These are phyloP conservation scores for Fusarium paranaense DNA, from an alignment of 2,329 filamentous ascomycete species.

Conservation along the genomic window DNA sequence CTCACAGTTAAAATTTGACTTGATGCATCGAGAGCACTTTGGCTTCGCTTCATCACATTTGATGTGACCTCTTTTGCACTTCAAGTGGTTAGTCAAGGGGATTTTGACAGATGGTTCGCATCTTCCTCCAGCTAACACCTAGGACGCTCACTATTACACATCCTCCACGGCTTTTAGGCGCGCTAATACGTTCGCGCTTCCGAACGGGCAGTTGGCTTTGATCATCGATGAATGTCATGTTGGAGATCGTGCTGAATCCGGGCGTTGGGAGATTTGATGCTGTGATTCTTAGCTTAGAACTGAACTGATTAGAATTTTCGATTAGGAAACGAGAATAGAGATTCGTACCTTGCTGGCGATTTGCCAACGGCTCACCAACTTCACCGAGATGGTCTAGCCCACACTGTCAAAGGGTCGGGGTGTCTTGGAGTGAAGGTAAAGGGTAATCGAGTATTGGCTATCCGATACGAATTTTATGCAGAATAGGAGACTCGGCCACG, in stretches of 20 bases:
- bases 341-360: not conserved
- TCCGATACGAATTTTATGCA: not conserved
- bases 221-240: not conserved
- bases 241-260: not conserved
- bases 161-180: not conserved
- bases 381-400: not conserved
- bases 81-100: not conserved
- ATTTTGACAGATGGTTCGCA: no score
- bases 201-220: not conserved
- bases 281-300: not conserved
- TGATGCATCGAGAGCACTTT: not conserved
- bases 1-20: not conserved
- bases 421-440: not conserved
- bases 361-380: not conserved
- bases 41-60: not conserved
- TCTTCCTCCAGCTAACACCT: not conserved
- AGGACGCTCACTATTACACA: not conserved
- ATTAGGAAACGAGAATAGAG: not conserved
- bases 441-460: not conserved
- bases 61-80: not conserved
- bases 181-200: not conserved
- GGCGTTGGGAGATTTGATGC: not conserved
- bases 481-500: not conserved
- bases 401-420: not conserved
- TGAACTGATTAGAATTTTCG: not conserved